phyloP scores from a whole-genome alignment of 2,329 filamentous ascomycete genomes.

The Pestalotiopsis sp. region DNA sequence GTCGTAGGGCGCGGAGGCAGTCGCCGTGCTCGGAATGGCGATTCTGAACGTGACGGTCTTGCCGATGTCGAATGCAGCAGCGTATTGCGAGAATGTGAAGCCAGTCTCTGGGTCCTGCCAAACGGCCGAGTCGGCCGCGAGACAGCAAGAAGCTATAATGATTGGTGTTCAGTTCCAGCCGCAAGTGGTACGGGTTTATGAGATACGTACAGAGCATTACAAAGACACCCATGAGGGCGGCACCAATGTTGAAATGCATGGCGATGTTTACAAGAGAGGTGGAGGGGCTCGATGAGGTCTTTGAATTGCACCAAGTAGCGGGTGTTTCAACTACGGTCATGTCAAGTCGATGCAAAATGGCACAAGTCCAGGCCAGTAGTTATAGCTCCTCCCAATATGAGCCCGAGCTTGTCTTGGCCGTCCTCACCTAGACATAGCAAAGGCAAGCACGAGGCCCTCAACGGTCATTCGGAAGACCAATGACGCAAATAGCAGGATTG shows the following conservation, averaged over 20 bases:
- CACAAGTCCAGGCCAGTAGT: background rate
- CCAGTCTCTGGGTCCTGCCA: slow-evolving; percentile 30
- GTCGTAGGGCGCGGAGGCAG: slow-evolving; percentile 36
- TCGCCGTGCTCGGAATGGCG: slow-evolving; percentile 35
- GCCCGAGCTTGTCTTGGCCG: background rate
- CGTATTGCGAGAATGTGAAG: slow-evolving; percentile 31
- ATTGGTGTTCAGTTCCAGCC: background rate
- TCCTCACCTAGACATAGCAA: background rate
- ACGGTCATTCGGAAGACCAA: background rate
- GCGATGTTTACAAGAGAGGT: too few relatives aligned
- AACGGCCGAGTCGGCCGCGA: slow-evolving; percentile 27
- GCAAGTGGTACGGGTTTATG: background rate
- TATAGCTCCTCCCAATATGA: background rate
- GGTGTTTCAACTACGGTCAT: background rate
- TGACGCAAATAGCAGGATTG: background rate
- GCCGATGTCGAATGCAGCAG: slow-evolving; percentile 28
- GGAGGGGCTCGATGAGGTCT: background rate
- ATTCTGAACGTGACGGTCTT: slow-evolving; percentile 33
- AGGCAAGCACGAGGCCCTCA: background rate
- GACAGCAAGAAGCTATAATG: background rate
- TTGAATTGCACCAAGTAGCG: too few relatives aligned
- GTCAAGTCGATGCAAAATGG: background rate
- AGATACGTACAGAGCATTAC: background rate
- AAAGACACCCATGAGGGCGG: background rate
- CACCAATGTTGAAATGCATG: background rate